Base-by-base conservation (phyloP, 2,329 filamentous ascomycete species). In the Trichoderma gracile region DNA sequence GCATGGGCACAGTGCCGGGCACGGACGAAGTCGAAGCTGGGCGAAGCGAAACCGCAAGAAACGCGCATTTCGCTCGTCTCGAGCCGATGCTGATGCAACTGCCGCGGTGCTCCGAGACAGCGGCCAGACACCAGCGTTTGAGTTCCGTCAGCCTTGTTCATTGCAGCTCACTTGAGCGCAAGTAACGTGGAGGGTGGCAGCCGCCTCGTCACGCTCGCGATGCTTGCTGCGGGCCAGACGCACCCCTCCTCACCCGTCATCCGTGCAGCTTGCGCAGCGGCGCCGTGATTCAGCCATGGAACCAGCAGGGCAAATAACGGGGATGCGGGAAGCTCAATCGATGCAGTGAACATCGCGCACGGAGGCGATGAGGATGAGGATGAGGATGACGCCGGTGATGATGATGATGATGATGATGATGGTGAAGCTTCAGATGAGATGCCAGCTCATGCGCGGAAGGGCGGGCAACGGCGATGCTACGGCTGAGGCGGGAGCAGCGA, bases 251-350 rank as follows among this genome's bases (percentile, higher is more conserved):
- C 30, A 1, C 30, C 9, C 30, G 30, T 30, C 47, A 27, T 56
- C 42, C 42, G 33, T 14, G 19, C 52, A 45, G 25, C 23, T 10
- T 30, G 40, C 6, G 42, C 53, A 50, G 12, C 7, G 50, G 40
- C 66, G 62, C 46, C 46, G 68, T 72, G 71, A 73, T 69, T 73
- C 71, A 70, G 66, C 67, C 62, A 65, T 67, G 25, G 42, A 25
- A 42, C 33, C 45, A 60, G 33, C 25, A 27, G 46, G 46, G 23
- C 54, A n/a, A 25, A 9, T 9, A 57, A 21, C 50, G 3, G 21
- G 19, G 33, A 55, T 55, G 47, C 12, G n/a, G 30, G 40, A 19
- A 19, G 14, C 17, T 27, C 46, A 21, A 55, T 47, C 46, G 46
- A 64, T 55, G 63, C 58, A 59, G 58, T 50, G 59, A 17, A 15